These are phyloP conservation scores for Clarkia xantiana DNA, from an alignment of 345 rosid genomes.

Conservation along the genomic window DNA sequence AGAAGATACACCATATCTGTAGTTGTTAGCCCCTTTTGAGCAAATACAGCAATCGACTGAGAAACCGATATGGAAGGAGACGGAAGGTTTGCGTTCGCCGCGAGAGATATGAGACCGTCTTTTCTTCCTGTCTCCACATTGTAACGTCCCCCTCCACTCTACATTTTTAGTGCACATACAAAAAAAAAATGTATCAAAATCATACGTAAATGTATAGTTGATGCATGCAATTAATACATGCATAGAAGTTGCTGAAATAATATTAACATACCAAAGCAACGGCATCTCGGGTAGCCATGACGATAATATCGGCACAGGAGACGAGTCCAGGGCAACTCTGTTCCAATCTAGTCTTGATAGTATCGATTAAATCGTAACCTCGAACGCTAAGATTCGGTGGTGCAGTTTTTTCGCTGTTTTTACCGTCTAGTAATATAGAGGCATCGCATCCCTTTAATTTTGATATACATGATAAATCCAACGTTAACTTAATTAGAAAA, in stretches of 20 bases:
- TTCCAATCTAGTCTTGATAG: constrained; percentile 22
- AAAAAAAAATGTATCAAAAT: not conserved
- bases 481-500: too few relatives aligned
- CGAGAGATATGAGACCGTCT: constrained; percentile 34
- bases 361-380: constrained; percentile 26
- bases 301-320: constrained; percentile 49
- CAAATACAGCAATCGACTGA: constrained; percentile 28
- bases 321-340: constrained; percentile 30
- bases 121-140: constrained; percentile 48
- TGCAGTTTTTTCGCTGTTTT: constrained; percentile 19
- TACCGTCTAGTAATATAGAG: constrained; percentile 22
- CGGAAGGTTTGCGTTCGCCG: constrained; percentile 26
- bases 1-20: constrained; percentile 46
- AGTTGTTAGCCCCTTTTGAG: constrained; percentile 18
- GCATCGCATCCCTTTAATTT: constrained; percentile 34
- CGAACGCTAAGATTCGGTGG: constrained; percentile 23
- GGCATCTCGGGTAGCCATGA: constrained; percentile 50
- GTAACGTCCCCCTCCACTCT: constrained; percentile 37
- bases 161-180: constrained; percentile 3
- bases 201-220: not conserved
- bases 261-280: constrained; percentile 26
- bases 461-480: not conserved
- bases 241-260: not conserved
- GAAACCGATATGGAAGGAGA: constrained; percentile 31
- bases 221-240: not conserved